Base-by-base conservation (phyloP, 2,329 filamentous ascomycete genomes). In the Exophiala calicioides region DNA sequence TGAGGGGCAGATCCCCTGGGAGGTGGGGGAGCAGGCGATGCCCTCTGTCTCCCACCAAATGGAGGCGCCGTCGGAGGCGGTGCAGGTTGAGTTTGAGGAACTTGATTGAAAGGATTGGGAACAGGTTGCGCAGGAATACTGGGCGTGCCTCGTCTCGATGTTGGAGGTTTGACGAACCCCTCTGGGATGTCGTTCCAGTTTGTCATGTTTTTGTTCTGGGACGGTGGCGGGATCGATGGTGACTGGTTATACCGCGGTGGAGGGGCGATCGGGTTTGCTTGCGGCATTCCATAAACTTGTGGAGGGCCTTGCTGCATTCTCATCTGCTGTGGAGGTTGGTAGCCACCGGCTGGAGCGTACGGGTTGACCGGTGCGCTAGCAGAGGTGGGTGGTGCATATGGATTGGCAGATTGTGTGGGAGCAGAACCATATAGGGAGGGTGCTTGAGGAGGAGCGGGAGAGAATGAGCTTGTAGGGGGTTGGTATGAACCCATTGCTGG, bases 141-240 rank as follows among this genome's bases (percentile, higher is more conserved):
- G 2, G 90, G 89, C 1, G 91, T 96, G 34, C 77, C 77, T 63
- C 85, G 81, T 57, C 90, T 82, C 16, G 84, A 78, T 10, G 80
- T 78, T n/a, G 85, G 77, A 44, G 79, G 73, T 72, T 91, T 88
- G 34, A 81, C 77, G 34, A 97, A 82, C 45, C 71, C 86, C 60
- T 95, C 79, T 1, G 93, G 93, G 40, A 94, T 85, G 67, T 98
- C 93, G 59, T 98, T 98, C 93, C 93, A 98, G 59, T 87, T 86
- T 20, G 84, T 81, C 54, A 84, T 84, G 55, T 86, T 85, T 62
- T 83, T 84, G 47, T 80, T 74, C 61, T 81, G 82, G 7, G 87
- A 81, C 13, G 88, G 81, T 16, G 89, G 84, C 30, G 81, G 76
- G 12, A 73, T 67, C 18, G 77, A 77, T 9, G 80, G 77, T 12